These are phyloP conservation scores for Cytospora leucostoma DNA, from an alignment of 2,329 filamentous ascomycete species.

Conservation along the genomic window DNA sequence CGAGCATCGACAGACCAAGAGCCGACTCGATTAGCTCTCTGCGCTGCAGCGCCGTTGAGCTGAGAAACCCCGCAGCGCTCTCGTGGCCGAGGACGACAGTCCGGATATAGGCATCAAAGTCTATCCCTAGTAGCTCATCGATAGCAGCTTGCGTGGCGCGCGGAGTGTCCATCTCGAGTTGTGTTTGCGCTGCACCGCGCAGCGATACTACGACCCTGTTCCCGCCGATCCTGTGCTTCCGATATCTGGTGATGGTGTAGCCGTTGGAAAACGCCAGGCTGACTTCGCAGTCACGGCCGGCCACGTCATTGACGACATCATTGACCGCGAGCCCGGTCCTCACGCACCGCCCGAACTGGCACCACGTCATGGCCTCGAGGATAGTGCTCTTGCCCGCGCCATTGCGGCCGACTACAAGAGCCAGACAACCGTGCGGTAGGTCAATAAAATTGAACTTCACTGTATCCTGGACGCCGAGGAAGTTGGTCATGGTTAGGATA, in stretches of 20 bases:
- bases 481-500: slow-evolving; percentile 38
- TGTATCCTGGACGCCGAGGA: slow-evolving; percentile 36
- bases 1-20: slow-evolving; percentile 34
- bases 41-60: slow-evolving; percentile 33
- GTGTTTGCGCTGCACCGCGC: slow-evolving; percentile 33
- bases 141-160: slow-evolving; percentile 34
- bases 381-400: slow-evolving; percentile 39
- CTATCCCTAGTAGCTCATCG: slow-evolving; percentile 36
- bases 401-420: slow-evolving; percentile 36
- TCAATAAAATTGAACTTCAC: slow-evolving; percentile 35
- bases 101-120: slow-evolving; percentile 37
- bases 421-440: slow-evolving; percentile 32
- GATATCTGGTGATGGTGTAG: slow-evolving; percentile 35
- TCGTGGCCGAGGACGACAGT: slow-evolving; percentile 38
- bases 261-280: slow-evolving; percentile 37
- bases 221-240: slow-evolving; percentile 33
- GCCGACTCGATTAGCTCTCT: slow-evolving; percentile 36
- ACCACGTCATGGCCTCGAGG: slow-evolving; percentile 40
- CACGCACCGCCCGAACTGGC: slow-evolving; percentile 38
- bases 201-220: slow-evolving; percentile 36
- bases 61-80: slow-evolving; percentile 37
- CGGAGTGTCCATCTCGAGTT: slow-evolving; percentile 33
- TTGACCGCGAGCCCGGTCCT: slow-evolving; percentile 34
- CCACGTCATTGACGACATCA: slow-evolving; percentile 38
- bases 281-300: slow-evolving; percentile 35